These are phyloP conservation scores for Berkeleyomyces rouxiae DNA, from an alignment of 2,329 filamentous ascomycete genomes.

Conservation along the genomic window DNA sequence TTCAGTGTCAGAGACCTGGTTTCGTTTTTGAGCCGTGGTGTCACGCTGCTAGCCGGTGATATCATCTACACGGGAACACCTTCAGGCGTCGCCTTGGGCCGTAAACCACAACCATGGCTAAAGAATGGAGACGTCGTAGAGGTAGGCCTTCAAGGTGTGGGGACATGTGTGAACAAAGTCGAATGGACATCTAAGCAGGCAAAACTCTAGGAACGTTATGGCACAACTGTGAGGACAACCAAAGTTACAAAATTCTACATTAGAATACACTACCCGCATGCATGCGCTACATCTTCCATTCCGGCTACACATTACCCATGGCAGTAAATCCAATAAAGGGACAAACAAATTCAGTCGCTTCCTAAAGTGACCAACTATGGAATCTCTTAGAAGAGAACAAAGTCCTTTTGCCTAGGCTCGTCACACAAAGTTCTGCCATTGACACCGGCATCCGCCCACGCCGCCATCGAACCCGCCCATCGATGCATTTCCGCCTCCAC, in stretches of 20 bases:
- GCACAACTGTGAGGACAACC: background rate
- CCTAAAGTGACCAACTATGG: too few relatives aligned
- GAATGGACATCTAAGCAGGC: conserved; percentile 19
- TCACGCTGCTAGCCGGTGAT: conserved; percentile 46
- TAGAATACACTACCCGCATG: background rate
- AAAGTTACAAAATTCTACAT: background rate
- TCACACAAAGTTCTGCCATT: conserved; percentile 35
- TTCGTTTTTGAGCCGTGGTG: conserved; percentile 42
- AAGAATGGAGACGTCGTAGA: conserved; percentile 55
- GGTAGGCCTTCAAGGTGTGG: conserved; percentile 49
- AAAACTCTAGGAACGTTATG: conserved; percentile 15
- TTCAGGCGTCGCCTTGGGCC: conserved; percentile 54
- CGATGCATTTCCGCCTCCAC: conserved; percentile 26
- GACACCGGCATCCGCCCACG: conserved; percentile 43
- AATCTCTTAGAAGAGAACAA: background rate
- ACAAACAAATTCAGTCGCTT: too few relatives aligned
- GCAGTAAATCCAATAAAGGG: too few relatives aligned
- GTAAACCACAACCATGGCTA: conserved; percentile 49
- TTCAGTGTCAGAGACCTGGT: conserved; percentile 44
- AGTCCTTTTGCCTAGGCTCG: background rate
- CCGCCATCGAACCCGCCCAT: conserved; percentile 48
- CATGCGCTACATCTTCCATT: background rate
- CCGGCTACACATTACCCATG: background rate
- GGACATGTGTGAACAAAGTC: conserved; percentile 36
- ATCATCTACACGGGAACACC: conserved; percentile 54